Percentiles rank a stretch among this genome's conserved stretches.
Evolutionary conservation across 2,329 filamentous ascomycete species (phyloP).

Genomic region (Leptographium wingfieldii): DNA sequence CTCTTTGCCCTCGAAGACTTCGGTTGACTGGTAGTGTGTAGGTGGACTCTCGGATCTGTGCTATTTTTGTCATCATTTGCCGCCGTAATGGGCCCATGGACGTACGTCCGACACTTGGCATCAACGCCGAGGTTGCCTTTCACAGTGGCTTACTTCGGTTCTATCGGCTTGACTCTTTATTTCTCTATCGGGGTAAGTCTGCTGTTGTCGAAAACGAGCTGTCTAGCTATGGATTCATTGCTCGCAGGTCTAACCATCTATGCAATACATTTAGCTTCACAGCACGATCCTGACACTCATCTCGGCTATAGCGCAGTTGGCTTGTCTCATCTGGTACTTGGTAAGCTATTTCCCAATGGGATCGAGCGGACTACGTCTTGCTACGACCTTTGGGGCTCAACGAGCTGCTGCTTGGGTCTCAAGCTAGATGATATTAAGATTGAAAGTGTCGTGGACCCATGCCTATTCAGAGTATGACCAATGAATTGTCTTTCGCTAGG

Average conservation of each 20-base stretch:
- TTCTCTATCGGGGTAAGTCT: conserved; percentile 69
- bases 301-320: conserved; percentile 71
- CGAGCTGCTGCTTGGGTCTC: conserved; percentile 82
- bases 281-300: conserved; percentile 76
- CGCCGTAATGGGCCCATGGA: conserved; percentile 80
- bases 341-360: conserved; percentile 99
- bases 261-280: conserved; percentile 47
- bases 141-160: conserved; percentile 88
- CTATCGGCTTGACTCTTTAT: conserved; percentile 78
- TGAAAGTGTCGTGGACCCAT: neutral
- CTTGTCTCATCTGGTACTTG: conserved; percentile 79
- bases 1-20: neutral
- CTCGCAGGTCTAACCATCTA: conserved; percentile 9
- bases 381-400: conserved; percentile 72
- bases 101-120: conserved; percentile 72
- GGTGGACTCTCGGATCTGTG: conserved; percentile 87
- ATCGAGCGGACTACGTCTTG: conserved; percentile 72
- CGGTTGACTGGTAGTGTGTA: conserved; percentile 24
- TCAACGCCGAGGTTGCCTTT: conserved; percentile 81
- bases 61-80: conserved; percentile 90
- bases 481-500: neutral
- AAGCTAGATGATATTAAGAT: conserved; percentile 33
- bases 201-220: neutral
- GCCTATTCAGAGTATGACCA: neutral
- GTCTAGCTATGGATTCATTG: neutral